Base-by-base conservation (phyloP, 2,329 filamentous ascomycete genomes). In the Sporothrix brasiliensis region DNA sequence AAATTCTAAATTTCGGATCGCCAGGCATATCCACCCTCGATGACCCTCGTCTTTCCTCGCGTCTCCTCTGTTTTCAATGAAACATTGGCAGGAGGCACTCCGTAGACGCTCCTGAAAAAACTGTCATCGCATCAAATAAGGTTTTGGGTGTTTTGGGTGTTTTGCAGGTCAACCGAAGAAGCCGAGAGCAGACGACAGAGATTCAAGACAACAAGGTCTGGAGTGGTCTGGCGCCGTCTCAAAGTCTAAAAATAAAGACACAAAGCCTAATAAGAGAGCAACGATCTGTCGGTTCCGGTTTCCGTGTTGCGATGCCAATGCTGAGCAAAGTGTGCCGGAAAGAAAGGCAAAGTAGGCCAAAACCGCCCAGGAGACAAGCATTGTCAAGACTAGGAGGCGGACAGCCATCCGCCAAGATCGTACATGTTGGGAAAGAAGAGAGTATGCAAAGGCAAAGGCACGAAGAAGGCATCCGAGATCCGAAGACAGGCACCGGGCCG, bases 361-460 rank as follows among this genome's bases (percentile, higher is more conserved):
- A 49, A 68, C 50, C 34, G 30, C 58, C 52, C 66, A 52, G 21
- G 27, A 16, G 53, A 68, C 30, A 68, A 68, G 56, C 66, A 56
- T n/a, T 58, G 66, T 52, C 66, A 58, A 68, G 67, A 60, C 60
- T 52, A 68, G 41, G 54, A 50, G 24, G 53, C 53, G 14, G 39
- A 50, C 49, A 2, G n/a, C 27, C 27, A 50, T 2, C 5, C 21
- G 10, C 16, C 6, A 49, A 34, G 27, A n/a, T 16, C 41, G 41
- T 34, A 30, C 24, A n/a, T 34, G 56, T 10, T 39, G 34, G 4
- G 47, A 9, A 34, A 7, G 7, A n/a, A 19, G 61, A 52, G 27
- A 21, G 41, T 21, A n/a, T 34, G 16, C 4, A 27, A 54, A 19
- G 13, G 27, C 19, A 34, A 34, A 34, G 34, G 34, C 34, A 34